A percentile compares a stretch with the other conserved stretches of the same genome.
These are phyloP conservation scores for Lodderomyces orthopsilosis DNA, from an alignment of 1,139 yeast species.

Conservation along the genomic window DNA sequence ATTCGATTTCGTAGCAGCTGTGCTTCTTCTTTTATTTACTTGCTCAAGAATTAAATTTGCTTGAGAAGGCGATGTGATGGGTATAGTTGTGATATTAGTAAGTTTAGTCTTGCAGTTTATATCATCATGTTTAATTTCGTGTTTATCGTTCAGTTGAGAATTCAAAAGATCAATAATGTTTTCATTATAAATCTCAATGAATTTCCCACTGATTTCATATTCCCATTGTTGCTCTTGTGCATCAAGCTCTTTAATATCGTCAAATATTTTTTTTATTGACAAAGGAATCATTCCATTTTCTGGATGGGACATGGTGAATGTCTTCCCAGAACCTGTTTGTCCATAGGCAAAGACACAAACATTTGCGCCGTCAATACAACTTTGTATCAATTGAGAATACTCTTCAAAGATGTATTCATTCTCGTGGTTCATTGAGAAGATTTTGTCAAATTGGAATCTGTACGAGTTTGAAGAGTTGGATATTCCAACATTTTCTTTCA, in stretches of 20 bases:
- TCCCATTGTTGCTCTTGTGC: constrained; percentile 60
- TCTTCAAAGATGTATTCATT: constrained; percentile 77
- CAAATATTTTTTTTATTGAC: constrained; percentile 71
- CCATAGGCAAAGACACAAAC: constrained; percentile 97
- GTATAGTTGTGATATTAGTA: constrained; percentile 55
- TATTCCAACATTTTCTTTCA: constrained; percentile 19
- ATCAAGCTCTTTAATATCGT: constrained; percentile 48
- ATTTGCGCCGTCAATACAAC: constrained; percentile 86
- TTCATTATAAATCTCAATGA: constrained; percentile 89
- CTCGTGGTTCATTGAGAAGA: constrained; percentile 54
- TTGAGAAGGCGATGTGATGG: constrained; percentile 45
- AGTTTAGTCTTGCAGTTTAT: constrained; percentile 50
- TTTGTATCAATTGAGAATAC: constrained; percentile 81
- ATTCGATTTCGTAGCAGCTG: constrained; percentile 81
- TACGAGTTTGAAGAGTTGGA: constrained; percentile 18
- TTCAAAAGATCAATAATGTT: constrained; percentile 65
- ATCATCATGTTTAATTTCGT: constrained; percentile 76
- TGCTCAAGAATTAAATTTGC: constrained; percentile 50
- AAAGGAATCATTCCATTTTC: constrained; percentile 80
- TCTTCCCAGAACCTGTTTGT: constrained; percentile 96
- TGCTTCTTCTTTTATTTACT: constrained; percentile 65
- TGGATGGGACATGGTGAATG: constrained; percentile 80
- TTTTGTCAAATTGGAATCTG: constrained; percentile 72
- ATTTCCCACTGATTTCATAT: constrained; percentile 68
- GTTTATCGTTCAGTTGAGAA: constrained; percentile 30